phyloP scores from a whole-genome alignment of 2,329 filamentous ascomycete genomes.

The Colletotrichum magnum region DNA sequence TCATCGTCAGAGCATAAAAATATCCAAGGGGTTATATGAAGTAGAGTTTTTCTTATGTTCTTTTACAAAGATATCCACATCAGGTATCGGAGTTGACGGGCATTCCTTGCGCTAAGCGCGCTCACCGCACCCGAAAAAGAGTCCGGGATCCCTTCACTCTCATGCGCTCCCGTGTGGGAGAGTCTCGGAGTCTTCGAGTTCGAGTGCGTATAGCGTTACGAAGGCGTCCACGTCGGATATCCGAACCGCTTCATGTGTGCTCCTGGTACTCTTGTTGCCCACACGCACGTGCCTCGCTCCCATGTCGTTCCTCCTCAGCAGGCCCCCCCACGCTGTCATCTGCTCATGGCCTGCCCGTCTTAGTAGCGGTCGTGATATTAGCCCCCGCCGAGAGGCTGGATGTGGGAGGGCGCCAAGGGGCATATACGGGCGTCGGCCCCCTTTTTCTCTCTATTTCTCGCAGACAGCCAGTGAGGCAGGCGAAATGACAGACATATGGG shows the following conservation, averaged over 20 bases:
- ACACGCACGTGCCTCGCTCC: background rate
- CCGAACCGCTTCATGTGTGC: background rate
- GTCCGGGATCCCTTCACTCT: conserved; percentile 1
- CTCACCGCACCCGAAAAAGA: conserved; percentile 21
- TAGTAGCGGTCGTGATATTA: background rate
- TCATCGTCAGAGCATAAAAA: too few species aligned
- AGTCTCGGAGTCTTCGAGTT: background rate
- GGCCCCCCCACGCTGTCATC: conserved; percentile 19
- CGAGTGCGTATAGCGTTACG: conserved; percentile 8
- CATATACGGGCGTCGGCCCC: conserved; percentile 18
- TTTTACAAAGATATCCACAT: background rate
- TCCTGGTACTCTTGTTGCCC: background rate
- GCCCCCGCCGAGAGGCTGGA: conserved; percentile 1
- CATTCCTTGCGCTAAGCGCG: conserved; percentile 8
- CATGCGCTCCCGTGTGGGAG: background rate
- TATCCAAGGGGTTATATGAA: too few species aligned
- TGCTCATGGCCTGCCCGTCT: background rate
- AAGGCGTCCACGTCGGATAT: conserved; percentile 7
- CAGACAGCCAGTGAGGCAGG: background rate
- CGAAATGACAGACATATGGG: background rate
- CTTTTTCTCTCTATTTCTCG: conserved; percentile 3
- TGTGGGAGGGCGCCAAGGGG: conserved; percentile 1
- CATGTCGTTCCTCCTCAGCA: background rate
- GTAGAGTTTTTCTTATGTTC: too few species aligned
- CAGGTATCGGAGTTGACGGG: background rate